These are phyloP conservation scores for Teratosphaeria pseudoeucalypti DNA, from an alignment of 2,329 filamentous ascomycete species.

Conservation along the genomic window DNA sequence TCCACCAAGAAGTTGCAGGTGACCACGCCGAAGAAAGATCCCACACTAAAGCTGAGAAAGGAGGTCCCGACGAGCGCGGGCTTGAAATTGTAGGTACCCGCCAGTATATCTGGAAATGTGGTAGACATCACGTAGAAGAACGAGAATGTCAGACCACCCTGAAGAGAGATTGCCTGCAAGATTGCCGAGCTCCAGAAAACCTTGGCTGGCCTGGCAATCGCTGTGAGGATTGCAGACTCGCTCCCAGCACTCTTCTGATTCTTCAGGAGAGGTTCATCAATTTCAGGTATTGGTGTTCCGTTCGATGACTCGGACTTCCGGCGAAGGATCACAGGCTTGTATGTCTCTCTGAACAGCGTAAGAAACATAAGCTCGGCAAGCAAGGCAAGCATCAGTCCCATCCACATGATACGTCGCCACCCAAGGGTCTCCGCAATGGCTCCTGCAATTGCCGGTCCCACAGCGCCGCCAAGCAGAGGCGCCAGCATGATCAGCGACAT, in stretches of 20 bases:
- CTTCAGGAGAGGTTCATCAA: slow-evolving; percentile 1
- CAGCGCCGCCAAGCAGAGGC: slow-evolving; percentile 47
- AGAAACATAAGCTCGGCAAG: slow-evolving; percentile 43
- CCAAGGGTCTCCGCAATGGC: slow-evolving; percentile 45
- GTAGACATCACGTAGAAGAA: slow-evolving; percentile 38
- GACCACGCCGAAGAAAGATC: slow-evolving; percentile 29
- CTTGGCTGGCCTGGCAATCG: slow-evolving; percentile 31
- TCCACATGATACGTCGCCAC: slow-evolving; percentile 46
- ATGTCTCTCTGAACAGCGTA: slow-evolving; percentile 49
- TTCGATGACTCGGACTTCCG: slow-evolving; percentile 13
- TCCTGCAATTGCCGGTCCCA: slow-evolving; percentile 47
- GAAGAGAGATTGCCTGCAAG: slow-evolving; percentile 42
- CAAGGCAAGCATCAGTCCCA: slow-evolving; percentile 38
- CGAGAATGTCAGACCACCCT: slow-evolving; percentile 32
- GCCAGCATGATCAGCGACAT: slow-evolving; percentile 50
- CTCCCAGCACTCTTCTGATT: not conserved
- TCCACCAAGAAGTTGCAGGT: slow-evolving; percentile 28
- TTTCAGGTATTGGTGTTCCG: slow-evolving; percentile 12
- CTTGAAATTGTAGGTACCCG: slow-evolving; percentile 32
- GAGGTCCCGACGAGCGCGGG: slow-evolving; percentile 43
- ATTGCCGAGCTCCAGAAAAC: slow-evolving; percentile 42
- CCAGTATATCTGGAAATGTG: slow-evolving; percentile 34
- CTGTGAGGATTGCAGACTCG: slow-evolving; percentile 20
- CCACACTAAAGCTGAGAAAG: slow-evolving; percentile 46
- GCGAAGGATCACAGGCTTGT: slow-evolving; percentile 46